Percentiles rank a stretch among this genome's conserved stretches.
Evolutionary conservation across 2,329 filamentous ascomycete genomes (phyloP).

Genomic region (Talaromyces sp.): DNA sequence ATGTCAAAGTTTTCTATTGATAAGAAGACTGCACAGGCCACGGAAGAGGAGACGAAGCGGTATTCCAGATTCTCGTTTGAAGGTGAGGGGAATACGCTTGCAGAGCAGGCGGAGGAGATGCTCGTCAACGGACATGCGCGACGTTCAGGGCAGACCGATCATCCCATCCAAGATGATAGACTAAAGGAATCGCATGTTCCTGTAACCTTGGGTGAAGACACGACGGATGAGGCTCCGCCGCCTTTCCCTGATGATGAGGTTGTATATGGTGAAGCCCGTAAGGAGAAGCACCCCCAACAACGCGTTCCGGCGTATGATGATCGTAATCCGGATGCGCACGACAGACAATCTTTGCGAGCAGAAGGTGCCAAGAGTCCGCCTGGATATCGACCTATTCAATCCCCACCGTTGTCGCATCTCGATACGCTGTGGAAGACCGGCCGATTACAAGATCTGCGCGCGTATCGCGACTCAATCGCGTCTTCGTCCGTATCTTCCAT

Average conservation of each 20-base stretch:
- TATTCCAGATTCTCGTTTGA: slow-evolving; percentile 20
- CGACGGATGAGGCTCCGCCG: slow-evolving; percentile 17
- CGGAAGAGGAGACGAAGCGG: slow-evolving; percentile 9
- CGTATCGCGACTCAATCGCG: slow-evolving; percentile 7
- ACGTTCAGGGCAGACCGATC: neutral
- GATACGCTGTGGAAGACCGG: neutral
- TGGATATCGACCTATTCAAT: slow-evolving; percentile 6
- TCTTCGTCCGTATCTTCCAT: slow-evolving; percentile 13
- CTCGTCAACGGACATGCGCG: slow-evolving; percentile 10
- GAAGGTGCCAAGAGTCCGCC: neutral
- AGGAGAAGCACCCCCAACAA: neutral
- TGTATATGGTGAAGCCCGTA: slow-evolving; percentile 14
- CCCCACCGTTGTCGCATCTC: neutral
- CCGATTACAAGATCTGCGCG: neutral
- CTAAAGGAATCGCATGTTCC: slow-evolving; percentile 2
- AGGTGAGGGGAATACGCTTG: slow-evolving; percentile 15
- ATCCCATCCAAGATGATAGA: neutral
- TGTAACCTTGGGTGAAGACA: slow-evolving; percentile 17
- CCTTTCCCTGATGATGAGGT: slow-evolving; percentile 12
- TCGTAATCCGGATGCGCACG: neutral
- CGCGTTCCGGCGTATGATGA: neutral
- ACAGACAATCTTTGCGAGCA: neutral
- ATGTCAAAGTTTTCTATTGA: slow-evolving; percentile 11
- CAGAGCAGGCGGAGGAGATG: slow-evolving; percentile 16
- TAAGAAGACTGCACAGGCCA: neutral